phyloP scores from a whole-genome alignment of 306 rosid species.

The Psophocarpus tetragonolobus region DNA sequence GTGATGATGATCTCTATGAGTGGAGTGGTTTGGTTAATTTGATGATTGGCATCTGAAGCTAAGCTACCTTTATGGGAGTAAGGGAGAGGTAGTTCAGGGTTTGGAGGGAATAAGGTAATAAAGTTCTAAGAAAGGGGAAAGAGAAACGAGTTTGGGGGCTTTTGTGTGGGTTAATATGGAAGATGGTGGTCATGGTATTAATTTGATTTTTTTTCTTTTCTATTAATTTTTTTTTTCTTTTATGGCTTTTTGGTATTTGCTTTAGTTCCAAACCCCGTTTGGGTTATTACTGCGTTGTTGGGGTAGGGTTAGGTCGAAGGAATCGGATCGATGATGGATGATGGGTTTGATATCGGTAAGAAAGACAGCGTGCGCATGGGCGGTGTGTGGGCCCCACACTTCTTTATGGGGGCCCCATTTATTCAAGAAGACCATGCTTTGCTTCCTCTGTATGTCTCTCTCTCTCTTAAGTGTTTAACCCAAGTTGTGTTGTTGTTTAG shows the following conservation, averaged over 20 bases:
- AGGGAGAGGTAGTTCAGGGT: slow-evolving; percentile 46
- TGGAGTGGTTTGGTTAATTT: slow-evolving; percentile 17
- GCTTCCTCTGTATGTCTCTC: not conserved
- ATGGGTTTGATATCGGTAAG: slow-evolving; percentile 60
- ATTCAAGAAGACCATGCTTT: slow-evolving; percentile 35
- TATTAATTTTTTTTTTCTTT: not conserved
- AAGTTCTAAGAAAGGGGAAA: slow-evolving; percentile 25
- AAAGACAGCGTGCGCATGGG: slow-evolving; percentile 83
- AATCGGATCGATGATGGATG: slow-evolving; percentile 53
- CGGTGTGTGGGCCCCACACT: slow-evolving; percentile 72
- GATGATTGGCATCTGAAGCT: slow-evolving; percentile 9
- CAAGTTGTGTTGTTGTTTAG: not conserved
- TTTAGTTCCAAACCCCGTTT: not conserved
- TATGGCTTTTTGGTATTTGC: not conserved
- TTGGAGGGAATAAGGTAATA: slow-evolving; percentile 56
- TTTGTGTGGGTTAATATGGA: slow-evolving; percentile 43
- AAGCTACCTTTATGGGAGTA: slow-evolving; percentile 27
- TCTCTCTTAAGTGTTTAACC: not conserved
- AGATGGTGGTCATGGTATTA: not conserved
- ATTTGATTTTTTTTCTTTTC: not conserved
- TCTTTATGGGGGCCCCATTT: slow-evolving; percentile 30
- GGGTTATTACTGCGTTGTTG: slow-evolving; percentile 39
- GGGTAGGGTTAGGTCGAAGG: slow-evolving; percentile 89
- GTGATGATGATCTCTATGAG: slow-evolving; percentile 10
- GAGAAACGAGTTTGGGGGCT: slow-evolving; percentile 31